A percentile compares a stretch with the other conserved stretches of the same genome.
Evolutionary conservation across 441 rosid genomes (phyloP).

Genomic region (Arabidopsis lyrata): DNA sequence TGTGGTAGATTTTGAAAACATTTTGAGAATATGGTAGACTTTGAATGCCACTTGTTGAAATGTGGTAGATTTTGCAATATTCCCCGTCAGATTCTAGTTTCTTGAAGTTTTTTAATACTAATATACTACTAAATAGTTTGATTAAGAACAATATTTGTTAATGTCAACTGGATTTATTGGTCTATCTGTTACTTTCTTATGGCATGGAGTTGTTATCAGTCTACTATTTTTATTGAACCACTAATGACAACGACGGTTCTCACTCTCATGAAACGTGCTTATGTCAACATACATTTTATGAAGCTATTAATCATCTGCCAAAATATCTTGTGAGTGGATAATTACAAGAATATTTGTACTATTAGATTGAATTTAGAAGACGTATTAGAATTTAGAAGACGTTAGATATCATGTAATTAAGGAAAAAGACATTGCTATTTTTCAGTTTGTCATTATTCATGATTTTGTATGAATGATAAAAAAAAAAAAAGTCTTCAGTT

Average conservation of each 20-base stretch:
- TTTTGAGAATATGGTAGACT: no score
- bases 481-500: not conserved
- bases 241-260: slow-evolving; percentile 30
- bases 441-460: no score
- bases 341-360: not conserved
- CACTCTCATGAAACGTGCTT: slow-evolving; percentile 3
- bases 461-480: no score
- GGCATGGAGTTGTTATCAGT: slow-evolving; percentile 13
- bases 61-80: no score
- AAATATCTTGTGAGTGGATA: slow-evolving; percentile 26
- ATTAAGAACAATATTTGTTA: not conserved
- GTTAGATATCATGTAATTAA: not conserved
- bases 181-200: not conserved
- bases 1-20: no score
- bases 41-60: no score
- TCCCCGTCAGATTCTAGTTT: no score
- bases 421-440: no score
- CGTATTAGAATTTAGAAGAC: no score
- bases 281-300: not conserved
- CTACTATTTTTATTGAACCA: slow-evolving; percentile 27
- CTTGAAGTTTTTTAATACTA: no score
- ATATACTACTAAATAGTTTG: not conserved
- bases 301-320: not conserved
- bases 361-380: no score
- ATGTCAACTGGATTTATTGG: not conserved